phyloP scores from a whole-genome alignment of 345 rosid species.

The Populus nigra region DNA sequence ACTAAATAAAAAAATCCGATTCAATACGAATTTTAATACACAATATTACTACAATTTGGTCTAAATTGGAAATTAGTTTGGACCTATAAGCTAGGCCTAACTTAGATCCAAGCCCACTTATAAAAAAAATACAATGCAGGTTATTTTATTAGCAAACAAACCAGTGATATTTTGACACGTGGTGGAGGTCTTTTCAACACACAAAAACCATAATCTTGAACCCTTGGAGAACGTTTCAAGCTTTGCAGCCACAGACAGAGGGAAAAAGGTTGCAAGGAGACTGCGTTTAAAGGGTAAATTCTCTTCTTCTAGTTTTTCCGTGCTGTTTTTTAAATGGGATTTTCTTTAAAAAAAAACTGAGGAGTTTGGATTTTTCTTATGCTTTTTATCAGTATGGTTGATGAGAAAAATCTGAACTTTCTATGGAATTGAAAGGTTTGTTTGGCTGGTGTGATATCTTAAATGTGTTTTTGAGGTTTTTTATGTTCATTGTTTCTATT shows the following conservation, averaged over 20 bases:
- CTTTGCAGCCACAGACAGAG: neutral
- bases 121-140: neutral
- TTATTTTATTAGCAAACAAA: too few species aligned
- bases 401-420: neutral
- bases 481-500: too few species aligned
- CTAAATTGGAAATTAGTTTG: neutral
- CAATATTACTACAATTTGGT: too few species aligned
- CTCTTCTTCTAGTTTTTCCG: neutral
- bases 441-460: neutral
- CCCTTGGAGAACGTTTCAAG: neutral
- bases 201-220: neutral
- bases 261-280: neutral
- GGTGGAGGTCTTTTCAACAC: neutral
- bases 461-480: too few species aligned
- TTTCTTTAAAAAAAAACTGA: neutral
- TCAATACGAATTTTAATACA: neutral
- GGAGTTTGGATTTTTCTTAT: neutral
- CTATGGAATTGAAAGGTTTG: neutral
- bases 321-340: neutral
- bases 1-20: neutral
- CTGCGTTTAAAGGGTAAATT: neutral
- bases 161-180: neutral
- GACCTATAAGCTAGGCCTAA: neutral
- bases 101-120: neutral
- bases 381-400: neutral